A percentile compares a stretch with the other conserved stretches of the same genome.
Conservation (phyloP, 2,329 filamentous ascomycete genomes). For the Sporothrix inflata region DNA sequence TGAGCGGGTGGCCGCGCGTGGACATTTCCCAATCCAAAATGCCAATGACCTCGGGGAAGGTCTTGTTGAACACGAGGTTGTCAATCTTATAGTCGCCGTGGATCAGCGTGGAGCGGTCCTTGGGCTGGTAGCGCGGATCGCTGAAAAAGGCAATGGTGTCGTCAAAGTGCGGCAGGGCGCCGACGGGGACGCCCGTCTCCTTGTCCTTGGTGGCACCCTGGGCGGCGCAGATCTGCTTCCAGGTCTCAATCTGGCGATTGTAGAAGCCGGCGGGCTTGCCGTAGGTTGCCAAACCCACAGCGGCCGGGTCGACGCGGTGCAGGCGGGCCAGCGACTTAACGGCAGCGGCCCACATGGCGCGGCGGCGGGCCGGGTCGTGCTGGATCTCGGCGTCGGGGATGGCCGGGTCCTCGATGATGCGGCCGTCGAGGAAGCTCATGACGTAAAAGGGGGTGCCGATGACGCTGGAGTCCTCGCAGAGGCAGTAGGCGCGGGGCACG, state of each 20-base stretch:
- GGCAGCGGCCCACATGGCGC: slow-evolving; percentile 83
- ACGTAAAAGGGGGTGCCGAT: slow-evolving; percentile 95
- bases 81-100: slow-evolving; percentile 85
- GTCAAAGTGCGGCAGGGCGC: slow-evolving; percentile 79
- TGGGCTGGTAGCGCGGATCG: slow-evolving; percentile 69
- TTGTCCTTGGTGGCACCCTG: slow-evolving; percentile 77
- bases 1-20: slow-evolving; percentile 93
- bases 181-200: slow-evolving; percentile 76
- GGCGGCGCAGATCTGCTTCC: slow-evolving; percentile 73
- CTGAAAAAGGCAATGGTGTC: slow-evolving; percentile 80
- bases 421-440: slow-evolving; percentile 92
- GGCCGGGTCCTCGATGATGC: slow-evolving; percentile 87
- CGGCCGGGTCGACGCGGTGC: slow-evolving; percentile 70
- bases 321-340: slow-evolving; percentile 82
- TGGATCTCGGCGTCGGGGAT: slow-evolving; percentile 65
- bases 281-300: slow-evolving; percentile 71
- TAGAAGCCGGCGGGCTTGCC: slow-evolving; percentile 81
- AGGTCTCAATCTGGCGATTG: slow-evolving; percentile 80
- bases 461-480: slow-evolving; percentile 80
- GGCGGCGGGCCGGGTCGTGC: slow-evolving; percentile 51
- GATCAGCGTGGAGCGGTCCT: slow-evolving; percentile 77
- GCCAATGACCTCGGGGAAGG: slow-evolving; percentile 83
- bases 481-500: slow-evolving; percentile 78
- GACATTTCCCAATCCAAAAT: slow-evolving; percentile 99
- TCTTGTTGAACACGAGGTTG: slow-evolving; percentile 87